Base-by-base conservation (phyloP, 1,284 basidiomycete genomes). In the Sporisorium exsertum region DNA sequence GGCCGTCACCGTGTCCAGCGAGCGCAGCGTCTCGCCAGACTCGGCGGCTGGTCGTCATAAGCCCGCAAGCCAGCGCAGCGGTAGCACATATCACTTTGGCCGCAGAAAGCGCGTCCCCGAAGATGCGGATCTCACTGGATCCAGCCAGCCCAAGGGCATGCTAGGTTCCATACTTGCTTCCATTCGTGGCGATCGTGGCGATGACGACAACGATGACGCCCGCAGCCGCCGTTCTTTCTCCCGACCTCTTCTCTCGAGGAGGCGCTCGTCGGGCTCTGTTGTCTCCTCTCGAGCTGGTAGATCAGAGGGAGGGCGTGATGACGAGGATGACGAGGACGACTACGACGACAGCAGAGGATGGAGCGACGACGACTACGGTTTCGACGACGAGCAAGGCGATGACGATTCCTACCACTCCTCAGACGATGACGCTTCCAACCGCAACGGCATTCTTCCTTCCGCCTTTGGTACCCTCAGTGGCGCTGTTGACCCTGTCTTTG, bases 401-500 rank as follows among this genome's bases (percentile, higher is more conserved):
- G 66, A 62, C n/a, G 63, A 45, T 13, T 69, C 70, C 10, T 72
- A 71, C 37, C 60, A 66, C 35, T 56, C 81, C 18, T 78, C 79
- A 2, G 80, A 81, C 49, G 81, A 81, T n/a, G 81, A 67, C 24
- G 53, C 40, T 10, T 60, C 67, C 22, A 64, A 62, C 27, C 58
- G 80, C 24, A 81, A 69, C 24, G 81, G 80, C 12, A 65, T 83
- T 13, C 64, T 83, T 12, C 81, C 81, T 22, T 82, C 81, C 24
- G 81, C 78, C 16, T 83, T 83, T 49, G 81, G 81, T n/a, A 75
- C 79, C 0, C 70, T 80, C 42, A 78, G 68, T 37, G 82, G 79
- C 13, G 68, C 75, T 29, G 74, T 77, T 24, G 83, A 85, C 46
- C 73, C 82, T 7, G 78, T 85, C 27, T 85, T 85, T 67, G 83